Evolutionary conservation across 176 grass and related monocot genomes (phyloP).

Genomic region (Pontederia crassipes): DNA sequence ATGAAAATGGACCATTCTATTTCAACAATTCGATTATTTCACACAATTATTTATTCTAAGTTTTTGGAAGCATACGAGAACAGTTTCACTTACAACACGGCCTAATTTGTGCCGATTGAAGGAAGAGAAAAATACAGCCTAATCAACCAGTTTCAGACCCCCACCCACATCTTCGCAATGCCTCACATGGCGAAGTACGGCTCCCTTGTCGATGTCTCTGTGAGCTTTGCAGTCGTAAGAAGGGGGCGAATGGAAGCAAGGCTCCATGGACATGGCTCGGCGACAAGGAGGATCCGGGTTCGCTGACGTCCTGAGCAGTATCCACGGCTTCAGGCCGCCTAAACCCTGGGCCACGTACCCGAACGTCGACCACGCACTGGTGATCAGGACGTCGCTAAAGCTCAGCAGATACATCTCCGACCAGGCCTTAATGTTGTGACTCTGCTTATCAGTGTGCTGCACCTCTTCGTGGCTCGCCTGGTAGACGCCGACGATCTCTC

Average conservation of each 20-base stretch:
- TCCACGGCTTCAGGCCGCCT: slow-evolving; percentile 24
- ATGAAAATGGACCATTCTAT: too few species aligned
- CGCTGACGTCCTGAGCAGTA: neutral
- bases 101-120: neutral
- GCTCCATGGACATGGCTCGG: slow-evolving; percentile 29
- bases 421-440: slow-evolving; percentile 41
- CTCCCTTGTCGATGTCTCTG: slow-evolving; percentile 5
- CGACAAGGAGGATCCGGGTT: slow-evolving; percentile 18
- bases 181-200: slow-evolving; percentile 27
- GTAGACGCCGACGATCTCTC: slow-evolving; percentile 28
- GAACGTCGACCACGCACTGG: slow-evolving; percentile 35
- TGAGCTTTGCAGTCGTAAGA: slow-evolving; percentile 20
- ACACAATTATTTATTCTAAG: too few species aligned
- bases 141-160: slow-evolving; percentile 36
- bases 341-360: slow-evolving; percentile 40
- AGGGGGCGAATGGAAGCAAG: slow-evolving; percentile 27
- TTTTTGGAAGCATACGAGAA: too few species aligned
- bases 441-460: slow-evolving; percentile 8
- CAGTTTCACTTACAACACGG: too few species aligned
- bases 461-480: slow-evolving; percentile 30
- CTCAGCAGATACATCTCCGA: slow-evolving; percentile 43
- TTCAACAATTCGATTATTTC: too few species aligned
- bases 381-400: slow-evolving; percentile 50
- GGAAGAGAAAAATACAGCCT: neutral
- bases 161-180: slow-evolving; percentile 20